Evolutionary conservation across 805 yeast species (phyloP).

Genomic region (Pichia phayaonensis): DNA sequence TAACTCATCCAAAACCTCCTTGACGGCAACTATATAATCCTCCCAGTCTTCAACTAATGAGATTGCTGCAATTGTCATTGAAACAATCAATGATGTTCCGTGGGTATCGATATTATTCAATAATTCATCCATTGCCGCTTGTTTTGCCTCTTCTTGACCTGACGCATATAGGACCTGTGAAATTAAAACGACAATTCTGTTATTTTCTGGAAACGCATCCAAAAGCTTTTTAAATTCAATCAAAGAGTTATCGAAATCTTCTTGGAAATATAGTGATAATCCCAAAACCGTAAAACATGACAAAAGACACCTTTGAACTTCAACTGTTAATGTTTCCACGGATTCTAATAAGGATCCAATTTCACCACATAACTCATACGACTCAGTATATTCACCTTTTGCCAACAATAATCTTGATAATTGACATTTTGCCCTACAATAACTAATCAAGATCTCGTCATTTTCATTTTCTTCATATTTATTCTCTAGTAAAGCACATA

Average conservation of each 20-base stretch:
- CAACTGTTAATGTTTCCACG: slow-evolving; percentile 28
- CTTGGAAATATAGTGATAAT: slow-evolving; percentile 54
- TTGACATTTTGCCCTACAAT: slow-evolving; percentile 58
- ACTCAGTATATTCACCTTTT: slow-evolving; percentile 40
- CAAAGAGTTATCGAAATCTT: slow-evolving; percentile 58
- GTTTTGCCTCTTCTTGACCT: slow-evolving; percentile 67
- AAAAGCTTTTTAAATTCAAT: slow-evolving; percentile 62
- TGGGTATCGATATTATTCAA: slow-evolving; percentile 52
- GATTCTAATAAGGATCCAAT: slow-evolving; percentile 44
- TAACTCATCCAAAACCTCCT: slow-evolving; percentile 54
- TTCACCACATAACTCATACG: slow-evolving; percentile 54
- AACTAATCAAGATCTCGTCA: slow-evolving; percentile 35
- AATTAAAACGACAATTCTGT: slow-evolving; percentile 60
- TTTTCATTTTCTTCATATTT: slow-evolving; percentile 11
- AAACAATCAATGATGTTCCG: slow-evolving; percentile 62
- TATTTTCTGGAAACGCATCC: slow-evolving; percentile 46
- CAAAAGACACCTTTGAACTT: slow-evolving; percentile 30
- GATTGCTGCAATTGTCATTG: slow-evolving; percentile 74
- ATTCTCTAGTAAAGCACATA: slow-evolving; percentile 36
- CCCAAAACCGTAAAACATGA: slow-evolving; percentile 72
- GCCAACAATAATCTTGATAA: slow-evolving; percentile 69
- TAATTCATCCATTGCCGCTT: slow-evolving; percentile 79
- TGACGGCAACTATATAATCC: slow-evolving; percentile 52
- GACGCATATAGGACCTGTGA: slow-evolving; percentile 75
- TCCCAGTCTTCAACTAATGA: slow-evolving; percentile 54